phyloP scores from a whole-genome alignment of 805 yeast species.

The Myxozyma mucilagina region DNA sequence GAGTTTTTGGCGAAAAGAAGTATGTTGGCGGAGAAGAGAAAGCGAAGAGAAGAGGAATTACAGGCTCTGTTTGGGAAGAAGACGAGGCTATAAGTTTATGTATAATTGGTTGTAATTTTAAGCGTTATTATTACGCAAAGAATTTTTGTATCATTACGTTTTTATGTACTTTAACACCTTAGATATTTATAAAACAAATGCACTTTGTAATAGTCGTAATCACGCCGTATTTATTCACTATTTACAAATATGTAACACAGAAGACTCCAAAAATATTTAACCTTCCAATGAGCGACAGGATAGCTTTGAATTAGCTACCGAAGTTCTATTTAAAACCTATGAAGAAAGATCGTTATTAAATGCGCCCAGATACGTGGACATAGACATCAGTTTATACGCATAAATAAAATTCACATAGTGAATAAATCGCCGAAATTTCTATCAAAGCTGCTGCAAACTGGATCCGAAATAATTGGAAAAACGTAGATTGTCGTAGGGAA shows the following conservation, averaged over 20 bases:
- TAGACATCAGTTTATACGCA: background rate
- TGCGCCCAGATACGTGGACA: background rate
- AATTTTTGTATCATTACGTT: too few species aligned
- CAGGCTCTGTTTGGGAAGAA: slow-evolving; percentile 6
- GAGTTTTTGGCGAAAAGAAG: slow-evolving; percentile 25
- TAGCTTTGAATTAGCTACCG: background rate
- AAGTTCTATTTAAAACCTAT: background rate
- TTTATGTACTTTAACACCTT: too few species aligned
- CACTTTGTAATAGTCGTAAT: too few species aligned
- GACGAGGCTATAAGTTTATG: background rate
- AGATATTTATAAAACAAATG: too few species aligned
- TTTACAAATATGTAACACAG: too few species aligned
- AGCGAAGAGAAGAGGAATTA: slow-evolving; percentile 21
- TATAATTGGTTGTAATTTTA: background rate
- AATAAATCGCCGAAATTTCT: too few species aligned
- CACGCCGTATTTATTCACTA: too few species aligned
- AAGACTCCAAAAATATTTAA: too few species aligned
- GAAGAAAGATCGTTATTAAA: slow-evolving; percentile 5
- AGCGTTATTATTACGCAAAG: too few species aligned
- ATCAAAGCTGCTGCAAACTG: background rate
- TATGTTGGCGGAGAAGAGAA: slow-evolving; percentile 21
- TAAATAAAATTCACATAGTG: background rate
- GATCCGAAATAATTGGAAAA: background rate
- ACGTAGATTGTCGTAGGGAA: too few species aligned
- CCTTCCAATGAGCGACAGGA: too few species aligned